Base-by-base conservation (phyloP, 305 asterid genomes). In the Fraxinus sp. region DNA sequence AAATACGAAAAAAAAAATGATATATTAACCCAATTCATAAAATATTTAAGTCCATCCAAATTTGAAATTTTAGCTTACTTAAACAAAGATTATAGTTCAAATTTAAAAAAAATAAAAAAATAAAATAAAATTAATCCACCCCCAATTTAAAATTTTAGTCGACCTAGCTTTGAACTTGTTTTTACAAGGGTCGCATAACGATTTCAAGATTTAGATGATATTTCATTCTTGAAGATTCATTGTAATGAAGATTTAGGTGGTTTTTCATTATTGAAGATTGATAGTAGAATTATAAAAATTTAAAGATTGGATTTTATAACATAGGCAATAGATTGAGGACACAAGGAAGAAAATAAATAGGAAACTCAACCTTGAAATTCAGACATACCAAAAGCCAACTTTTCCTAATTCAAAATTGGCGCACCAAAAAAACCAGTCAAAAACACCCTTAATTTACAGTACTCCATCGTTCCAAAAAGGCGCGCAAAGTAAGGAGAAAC, bases 401-500 rank as follows among this genome's bases (percentile, higher is more conserved):
- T 62, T 62, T 62, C 72, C 14, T 8, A 28, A 28, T 68, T 68
- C 74, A 68, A 68, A 68, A 68, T 68, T 68, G 74, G 20, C 30
- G 75, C 37, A 30, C 39, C 74, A 28, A 68, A 68, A 46, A 14
- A 68, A 28, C 3, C 75, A 68, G 74, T 68, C 9, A 68, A 68
- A 68, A 28, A 16, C 35, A 24, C 9, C 33, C 72, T 22, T 62
- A 62, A 62, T 20, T 18, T 20, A 18, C 1, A 6, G 26, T 6
- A 20, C 13, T n/a, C n/a, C 73, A 28, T 13, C 74, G 37, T 68
- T 68, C 37, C 74, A 68, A 68, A 26, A 68, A 1, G 4, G 64
- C 41, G 79, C 70, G 79, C 79, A n/a, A 83, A 78, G 71, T 74
- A 64, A 72, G 88, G 84, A 80, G 78, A 82, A 59, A 76, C 68